Conservation (phyloP, 2,329 filamentous ascomycete species). For the Colletotrichum incanum region DNA sequence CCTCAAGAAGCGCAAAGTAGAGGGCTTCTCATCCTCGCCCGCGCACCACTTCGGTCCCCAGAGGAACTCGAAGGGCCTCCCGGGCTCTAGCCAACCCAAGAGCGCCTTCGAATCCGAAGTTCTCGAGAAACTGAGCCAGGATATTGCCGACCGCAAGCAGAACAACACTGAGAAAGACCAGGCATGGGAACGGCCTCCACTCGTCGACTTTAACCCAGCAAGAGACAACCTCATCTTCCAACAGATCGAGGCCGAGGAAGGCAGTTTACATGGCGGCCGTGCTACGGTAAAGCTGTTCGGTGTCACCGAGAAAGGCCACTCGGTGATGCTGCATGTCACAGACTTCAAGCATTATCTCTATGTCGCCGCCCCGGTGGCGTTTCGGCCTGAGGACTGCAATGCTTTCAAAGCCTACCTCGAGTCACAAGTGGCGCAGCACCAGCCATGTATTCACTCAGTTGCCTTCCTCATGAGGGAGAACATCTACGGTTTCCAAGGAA, state of each 20-base stretch:
- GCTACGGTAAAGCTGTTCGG: constrained; percentile 93
- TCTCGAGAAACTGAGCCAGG: constrained; percentile 95
- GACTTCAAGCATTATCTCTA: constrained; percentile 98
- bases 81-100: constrained; percentile 84
- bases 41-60: constrained; percentile 74
- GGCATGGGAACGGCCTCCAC: constrained; percentile 81
- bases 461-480: constrained; percentile 89
- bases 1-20: constrained; percentile 88
- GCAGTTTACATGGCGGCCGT: constrained; percentile 81
- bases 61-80: constrained; percentile 72
- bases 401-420: constrained; percentile 88
- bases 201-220: constrained; percentile 67
- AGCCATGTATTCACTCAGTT: constrained; percentile 84
- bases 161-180: constrained; percentile 95
- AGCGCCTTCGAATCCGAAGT: constrained; percentile 95
- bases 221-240: constrained; percentile 88
- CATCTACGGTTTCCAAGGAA: constrained; percentile 94
- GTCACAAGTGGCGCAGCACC: constrained; percentile 79
- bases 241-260: constrained; percentile 95
- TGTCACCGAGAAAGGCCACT: constrained; percentile 87
- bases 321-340: constrained; percentile 93
- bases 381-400: constrained; percentile 83
- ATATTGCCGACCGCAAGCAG: constrained; percentile 87
- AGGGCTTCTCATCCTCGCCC: constrained; percentile 71
- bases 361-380: constrained; percentile 87